Evolutionary conservation across 2,329 filamentous ascomycete genomes (phyloP).

Genomic region (Leptosphaerulina australis): DNA sequence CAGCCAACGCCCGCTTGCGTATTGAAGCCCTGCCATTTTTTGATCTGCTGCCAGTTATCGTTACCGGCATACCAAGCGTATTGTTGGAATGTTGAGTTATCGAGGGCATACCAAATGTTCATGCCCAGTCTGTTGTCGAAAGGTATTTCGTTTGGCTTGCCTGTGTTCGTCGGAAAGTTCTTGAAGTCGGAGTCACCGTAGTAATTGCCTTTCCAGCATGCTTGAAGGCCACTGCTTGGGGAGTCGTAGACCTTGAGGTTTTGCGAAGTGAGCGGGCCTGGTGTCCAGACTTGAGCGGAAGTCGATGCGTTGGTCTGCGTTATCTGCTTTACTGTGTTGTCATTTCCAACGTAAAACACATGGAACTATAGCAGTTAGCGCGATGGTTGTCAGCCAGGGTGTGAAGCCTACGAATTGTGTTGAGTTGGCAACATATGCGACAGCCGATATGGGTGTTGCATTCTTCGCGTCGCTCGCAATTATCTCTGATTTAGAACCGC

Average conservation of each 20-base stretch:
- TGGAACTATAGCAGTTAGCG: constrained; percentile 38
- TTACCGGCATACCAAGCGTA: constrained; percentile 51
- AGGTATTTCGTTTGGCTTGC: constrained; percentile 31
- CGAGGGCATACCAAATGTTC: constrained; percentile 54
- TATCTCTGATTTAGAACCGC: constrained; percentile 47
- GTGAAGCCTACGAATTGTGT: constrained; percentile 44
- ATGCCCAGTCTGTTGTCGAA: constrained; percentile 47
- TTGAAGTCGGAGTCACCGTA: constrained; percentile 48
- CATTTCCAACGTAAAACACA: constrained; percentile 51
- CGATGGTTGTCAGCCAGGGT: not conserved
- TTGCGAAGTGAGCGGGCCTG: constrained; percentile 65
- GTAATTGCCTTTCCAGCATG: constrained; percentile 76
- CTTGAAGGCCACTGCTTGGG: constrained; percentile 84
- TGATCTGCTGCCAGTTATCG: constrained; percentile 45
- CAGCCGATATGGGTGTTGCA: constrained; percentile 52
- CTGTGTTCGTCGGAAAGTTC: constrained; percentile 44
- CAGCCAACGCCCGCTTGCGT: constrained; percentile 54
- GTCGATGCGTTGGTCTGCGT: constrained; percentile 44
- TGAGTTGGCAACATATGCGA: constrained; percentile 48
- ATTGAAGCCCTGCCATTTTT: constrained; percentile 49
- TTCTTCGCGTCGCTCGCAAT: constrained; percentile 54
- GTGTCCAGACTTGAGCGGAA: constrained; percentile 47
- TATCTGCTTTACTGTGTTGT: constrained; percentile 50
- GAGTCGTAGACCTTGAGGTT: constrained; percentile 88
- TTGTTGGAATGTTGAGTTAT: constrained; percentile 50